phyloP scores from a whole-genome alignment of 164 flowering plant species.

The Liriodendron chinense region DNA sequence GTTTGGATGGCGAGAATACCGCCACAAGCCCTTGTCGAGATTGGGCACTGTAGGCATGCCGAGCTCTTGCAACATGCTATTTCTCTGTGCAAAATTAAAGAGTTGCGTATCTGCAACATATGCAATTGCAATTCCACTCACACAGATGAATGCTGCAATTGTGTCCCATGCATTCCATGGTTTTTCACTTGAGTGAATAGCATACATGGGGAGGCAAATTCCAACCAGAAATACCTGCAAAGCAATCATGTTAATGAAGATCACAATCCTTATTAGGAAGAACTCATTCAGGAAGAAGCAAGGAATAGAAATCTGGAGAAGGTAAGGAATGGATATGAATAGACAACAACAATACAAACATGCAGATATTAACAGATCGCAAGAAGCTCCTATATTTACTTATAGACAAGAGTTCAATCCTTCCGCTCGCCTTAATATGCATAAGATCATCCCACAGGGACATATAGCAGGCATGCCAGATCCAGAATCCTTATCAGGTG shows the following conservation, averaged over 20 bases:
- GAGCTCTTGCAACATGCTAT: conserved; percentile 39
- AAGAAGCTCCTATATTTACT: background rate
- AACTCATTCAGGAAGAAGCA: background rate
- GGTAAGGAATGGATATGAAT: too few relatives aligned
- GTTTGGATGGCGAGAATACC: conserved; percentile 84
- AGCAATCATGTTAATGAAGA: background rate
- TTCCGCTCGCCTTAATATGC: background rate
- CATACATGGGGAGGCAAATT: conserved; percentile 70
- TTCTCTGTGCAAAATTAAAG: conserved; percentile 54
- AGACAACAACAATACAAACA: background rate
- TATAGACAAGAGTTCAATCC: background rate
- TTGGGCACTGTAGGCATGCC: conserved; percentile 45
- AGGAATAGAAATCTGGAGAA: background rate
- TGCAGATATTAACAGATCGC: background rate
- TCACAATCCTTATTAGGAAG: background rate
- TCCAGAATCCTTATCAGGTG: too few relatives aligned
- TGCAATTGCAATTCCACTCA: conserved; percentile 60
- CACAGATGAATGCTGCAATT: conserved; percentile 46
- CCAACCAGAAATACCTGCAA: conserved; percentile 76
- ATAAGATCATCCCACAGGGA: background rate
- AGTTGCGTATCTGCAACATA: conserved; percentile 85
- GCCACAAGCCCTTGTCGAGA: conserved; percentile 81
- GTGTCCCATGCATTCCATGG: conserved; percentile 68
- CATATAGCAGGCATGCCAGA: too few relatives aligned
- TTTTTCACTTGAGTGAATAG: conserved; percentile 51